phyloP scores from a whole-genome alignment of 1,284 basidiomycete species.

The Ceratobasidium sp. region DNA sequence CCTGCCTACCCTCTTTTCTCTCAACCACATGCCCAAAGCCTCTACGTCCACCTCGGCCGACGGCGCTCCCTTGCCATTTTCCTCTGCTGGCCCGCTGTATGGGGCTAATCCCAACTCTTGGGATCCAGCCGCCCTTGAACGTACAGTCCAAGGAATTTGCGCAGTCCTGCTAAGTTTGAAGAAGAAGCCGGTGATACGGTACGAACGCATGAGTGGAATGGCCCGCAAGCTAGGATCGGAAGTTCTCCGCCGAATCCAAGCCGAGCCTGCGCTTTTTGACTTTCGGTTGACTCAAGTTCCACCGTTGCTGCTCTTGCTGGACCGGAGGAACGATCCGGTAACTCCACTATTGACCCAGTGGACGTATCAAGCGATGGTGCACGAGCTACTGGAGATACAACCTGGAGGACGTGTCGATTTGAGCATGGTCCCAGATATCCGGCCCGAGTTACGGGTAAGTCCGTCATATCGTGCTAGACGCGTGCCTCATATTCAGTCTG shows the following conservation, averaged over 20 bases:
- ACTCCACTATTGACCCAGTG: slow-evolving; percentile 98
- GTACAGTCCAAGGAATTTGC: slow-evolving; percentile 83
- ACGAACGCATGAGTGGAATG: slow-evolving; percentile 92
- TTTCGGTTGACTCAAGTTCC: slow-evolving; percentile 80
- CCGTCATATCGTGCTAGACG: slow-evolving; percentile 26
- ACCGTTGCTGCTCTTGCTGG: slow-evolving; percentile 80
- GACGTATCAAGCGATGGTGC: slow-evolving; percentile 99
- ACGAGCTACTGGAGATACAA: slow-evolving; percentile 92
- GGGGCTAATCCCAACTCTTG: slow-evolving; percentile 72
- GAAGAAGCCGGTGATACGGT: slow-evolving; percentile 94
- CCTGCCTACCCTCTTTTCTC: slow-evolving; percentile 87
- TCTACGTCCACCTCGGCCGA: slow-evolving; percentile 35
- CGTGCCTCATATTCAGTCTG: slow-evolving; percentile 2
- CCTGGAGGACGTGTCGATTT: slow-evolving; percentile 90
- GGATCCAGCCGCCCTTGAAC: slow-evolving; percentile 80
- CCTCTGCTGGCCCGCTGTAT: slow-evolving; percentile 70
- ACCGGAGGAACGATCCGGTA: slow-evolving; percentile 96
- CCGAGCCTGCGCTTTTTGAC: slow-evolving; percentile 78
- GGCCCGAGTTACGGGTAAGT: slow-evolving; percentile 84
- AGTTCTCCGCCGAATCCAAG: slow-evolving; percentile 74
- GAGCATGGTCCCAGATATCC: slow-evolving; percentile 85
- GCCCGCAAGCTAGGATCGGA: slow-evolving; percentile 91
- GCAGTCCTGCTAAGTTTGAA: slow-evolving; percentile 93
- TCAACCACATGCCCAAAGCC: slow-evolving; percentile 74
- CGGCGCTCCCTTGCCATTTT: slow-evolving; percentile 48